phyloP scores from a whole-genome alignment of 2,329 filamentous ascomycete genomes.

The Cladosporium cucumerinum region DNA sequence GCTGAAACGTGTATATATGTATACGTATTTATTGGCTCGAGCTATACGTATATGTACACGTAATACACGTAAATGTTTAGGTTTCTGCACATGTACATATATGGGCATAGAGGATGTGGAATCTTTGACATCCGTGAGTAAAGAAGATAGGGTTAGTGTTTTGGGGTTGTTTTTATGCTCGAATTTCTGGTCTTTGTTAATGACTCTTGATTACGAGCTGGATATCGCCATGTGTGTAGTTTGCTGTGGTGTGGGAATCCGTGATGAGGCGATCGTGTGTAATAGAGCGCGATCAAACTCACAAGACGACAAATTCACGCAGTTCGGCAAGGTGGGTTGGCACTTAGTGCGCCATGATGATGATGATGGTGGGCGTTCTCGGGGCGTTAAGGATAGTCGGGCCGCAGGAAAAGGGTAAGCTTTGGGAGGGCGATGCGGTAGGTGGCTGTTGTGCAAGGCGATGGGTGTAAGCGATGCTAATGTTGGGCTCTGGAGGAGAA shows the following conservation, averaged over 20 bases:
- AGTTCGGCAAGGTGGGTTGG: not conserved
- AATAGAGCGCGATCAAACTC: not conserved
- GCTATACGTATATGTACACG: no score
- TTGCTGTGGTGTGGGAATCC: not conserved
- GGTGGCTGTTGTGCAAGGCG: not conserved
- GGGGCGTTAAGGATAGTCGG: conserved; percentile 7
- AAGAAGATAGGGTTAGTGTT: not conserved
- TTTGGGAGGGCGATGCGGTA: not conserved
- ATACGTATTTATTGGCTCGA: no score
- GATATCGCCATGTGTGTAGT: not conserved
- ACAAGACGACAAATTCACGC: not conserved
- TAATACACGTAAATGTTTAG: no score
- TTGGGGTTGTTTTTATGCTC: not conserved
- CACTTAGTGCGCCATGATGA: not conserved
- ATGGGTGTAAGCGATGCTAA: not conserved
- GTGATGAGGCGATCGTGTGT: no score
- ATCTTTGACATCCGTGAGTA: no score
- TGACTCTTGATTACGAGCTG: not conserved
- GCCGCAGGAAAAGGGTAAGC: not conserved
- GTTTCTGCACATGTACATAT: no score
- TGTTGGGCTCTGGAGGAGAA: not conserved
- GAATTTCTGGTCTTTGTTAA: not conserved
- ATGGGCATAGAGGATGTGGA: no score
- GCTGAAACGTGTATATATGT: no score
- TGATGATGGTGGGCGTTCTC: not conserved